Evolutionary conservation across 148 eudicot species (phyloP).

Genomic region (Vaccinium vitisidaea): DNA sequence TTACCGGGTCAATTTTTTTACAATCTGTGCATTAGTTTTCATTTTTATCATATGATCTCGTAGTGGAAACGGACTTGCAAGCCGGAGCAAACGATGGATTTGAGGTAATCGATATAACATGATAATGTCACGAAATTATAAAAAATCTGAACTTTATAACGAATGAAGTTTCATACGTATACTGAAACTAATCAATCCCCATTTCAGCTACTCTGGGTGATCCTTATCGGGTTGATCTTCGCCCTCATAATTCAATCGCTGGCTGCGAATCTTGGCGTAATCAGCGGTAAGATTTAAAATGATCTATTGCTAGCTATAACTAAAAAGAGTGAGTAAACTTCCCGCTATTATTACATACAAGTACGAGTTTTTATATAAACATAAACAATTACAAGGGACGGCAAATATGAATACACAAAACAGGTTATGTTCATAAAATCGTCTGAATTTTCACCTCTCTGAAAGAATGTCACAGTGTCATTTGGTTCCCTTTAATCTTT

Average conservation of each 20-base stretch:
- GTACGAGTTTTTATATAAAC: neutral
- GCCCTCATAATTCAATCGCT: constrained; percentile 34
- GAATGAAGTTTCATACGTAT: neutral
- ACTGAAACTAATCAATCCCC: neutral
- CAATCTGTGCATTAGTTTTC: neutral
- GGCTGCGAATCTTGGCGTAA: neutral
- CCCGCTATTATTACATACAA: neutral
- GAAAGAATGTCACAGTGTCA: no score
- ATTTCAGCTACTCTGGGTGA: constrained; percentile 69
- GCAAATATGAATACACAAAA: no score
- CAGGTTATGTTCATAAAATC: no score
- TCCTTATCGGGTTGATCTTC: constrained; percentile 73
- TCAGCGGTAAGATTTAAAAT: neutral
- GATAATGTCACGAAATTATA: neutral
- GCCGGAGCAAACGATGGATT: constrained; percentile 85
- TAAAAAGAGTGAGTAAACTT: neutral
- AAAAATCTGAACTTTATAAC: neutral
- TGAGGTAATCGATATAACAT: constrained; percentile 36
- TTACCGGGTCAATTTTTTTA: neutral
- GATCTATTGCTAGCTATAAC: neutral
- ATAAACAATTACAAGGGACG: neutral
- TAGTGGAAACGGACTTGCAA: constrained; percentile 97
- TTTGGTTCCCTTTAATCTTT: no score
- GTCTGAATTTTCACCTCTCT: no score
- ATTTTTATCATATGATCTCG: neutral